A percentile compares a stretch with the other conserved stretches of the same genome.
phyloP scores from a whole-genome alignment of 176 grass and related monocot species.

The Aechmea fasciata region DNA sequence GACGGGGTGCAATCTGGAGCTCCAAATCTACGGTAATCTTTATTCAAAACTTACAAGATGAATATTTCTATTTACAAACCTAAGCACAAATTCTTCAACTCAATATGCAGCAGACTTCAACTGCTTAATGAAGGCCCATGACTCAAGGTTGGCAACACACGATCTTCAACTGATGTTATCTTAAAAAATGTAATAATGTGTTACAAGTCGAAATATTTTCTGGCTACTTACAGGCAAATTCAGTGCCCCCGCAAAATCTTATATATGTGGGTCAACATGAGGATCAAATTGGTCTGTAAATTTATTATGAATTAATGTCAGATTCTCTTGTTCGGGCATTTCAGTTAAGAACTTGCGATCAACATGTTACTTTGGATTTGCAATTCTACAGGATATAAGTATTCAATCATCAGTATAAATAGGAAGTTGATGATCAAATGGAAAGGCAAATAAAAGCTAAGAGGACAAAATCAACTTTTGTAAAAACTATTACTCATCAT shows the following conservation, averaged over 20 bases:
- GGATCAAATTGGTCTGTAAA: background rate
- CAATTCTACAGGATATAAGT: too few relatives aligned
- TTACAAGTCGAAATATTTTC: background rate
- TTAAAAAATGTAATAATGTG: background rate
- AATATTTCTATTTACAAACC: slow-evolving; percentile 9
- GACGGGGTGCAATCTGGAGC: slow-evolving; percentile 15
- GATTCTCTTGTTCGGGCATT: background rate
- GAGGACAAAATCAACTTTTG: too few relatives aligned
- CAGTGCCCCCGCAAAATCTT: background rate
- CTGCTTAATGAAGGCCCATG: slow-evolving; percentile 22
- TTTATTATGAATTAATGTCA: background rate
- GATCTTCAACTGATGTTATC: slow-evolving; percentile 6
- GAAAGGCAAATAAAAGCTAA: too few relatives aligned
- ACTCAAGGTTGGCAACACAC: background rate
- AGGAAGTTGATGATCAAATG: too few relatives aligned
- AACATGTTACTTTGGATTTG: too few relatives aligned
- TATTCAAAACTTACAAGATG: slow-evolving; percentile 15
- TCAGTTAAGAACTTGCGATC: background rate
- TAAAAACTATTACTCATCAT: too few relatives aligned
- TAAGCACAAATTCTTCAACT: slow-evolving; percentile 15
- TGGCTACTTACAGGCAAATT: background rate
- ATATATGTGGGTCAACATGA: background rate
- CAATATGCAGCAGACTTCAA: slow-evolving; percentile 40
- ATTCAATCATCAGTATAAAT: too few relatives aligned
- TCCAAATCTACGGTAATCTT: slow-evolving; percentile 47